These are phyloP conservation scores for Colletotrichum somersetense DNA, from an alignment of 2,329 filamentous ascomycete genomes.

Conservation along the genomic window DNA sequence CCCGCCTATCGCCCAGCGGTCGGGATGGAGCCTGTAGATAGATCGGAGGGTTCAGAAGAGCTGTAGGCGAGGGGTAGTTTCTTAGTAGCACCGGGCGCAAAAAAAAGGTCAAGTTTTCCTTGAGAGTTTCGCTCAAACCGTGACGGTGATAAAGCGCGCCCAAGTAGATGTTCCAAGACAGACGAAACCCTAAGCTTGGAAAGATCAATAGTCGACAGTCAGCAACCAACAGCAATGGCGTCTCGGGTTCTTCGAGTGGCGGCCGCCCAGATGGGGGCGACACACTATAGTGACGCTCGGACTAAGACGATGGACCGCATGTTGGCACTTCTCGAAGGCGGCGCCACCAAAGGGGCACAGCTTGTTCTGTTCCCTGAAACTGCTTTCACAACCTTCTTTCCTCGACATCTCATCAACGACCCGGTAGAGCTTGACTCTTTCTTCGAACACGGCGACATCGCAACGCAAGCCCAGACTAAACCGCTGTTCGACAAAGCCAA, in stretches of 20 bases:
- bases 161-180: not conserved
- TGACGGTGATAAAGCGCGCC: not conserved
- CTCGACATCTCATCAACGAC: conserved; percentile 61
- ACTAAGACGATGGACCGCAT: conserved; percentile 60
- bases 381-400: conserved; percentile 70
- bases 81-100: not conserved
- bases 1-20: conserved; percentile 18
- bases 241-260: conserved; percentile 52
- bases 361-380: conserved; percentile 67
- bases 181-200: not conserved
- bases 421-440: conserved; percentile 59
- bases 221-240: conserved; percentile 6
- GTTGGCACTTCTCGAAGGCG: conserved; percentile 61
- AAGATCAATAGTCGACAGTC: not conserved
- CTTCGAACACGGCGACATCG: conserved; percentile 62
- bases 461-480: conserved; percentile 57
- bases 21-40: not conserved
- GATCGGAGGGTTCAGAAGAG: not conserved
- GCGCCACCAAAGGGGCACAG: conserved; percentile 58
- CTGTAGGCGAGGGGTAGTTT: conserved; percentile 1
- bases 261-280: conserved; percentile 66
- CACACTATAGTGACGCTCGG: conserved; percentile 53
- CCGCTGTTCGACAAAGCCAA: conserved; percentile 63
- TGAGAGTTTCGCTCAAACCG: not conserved
- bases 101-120: not conserved